Evolutionary conservation across 805 yeast species (phyloP).

Genomic region (Yamadazyma scolyti): DNA sequence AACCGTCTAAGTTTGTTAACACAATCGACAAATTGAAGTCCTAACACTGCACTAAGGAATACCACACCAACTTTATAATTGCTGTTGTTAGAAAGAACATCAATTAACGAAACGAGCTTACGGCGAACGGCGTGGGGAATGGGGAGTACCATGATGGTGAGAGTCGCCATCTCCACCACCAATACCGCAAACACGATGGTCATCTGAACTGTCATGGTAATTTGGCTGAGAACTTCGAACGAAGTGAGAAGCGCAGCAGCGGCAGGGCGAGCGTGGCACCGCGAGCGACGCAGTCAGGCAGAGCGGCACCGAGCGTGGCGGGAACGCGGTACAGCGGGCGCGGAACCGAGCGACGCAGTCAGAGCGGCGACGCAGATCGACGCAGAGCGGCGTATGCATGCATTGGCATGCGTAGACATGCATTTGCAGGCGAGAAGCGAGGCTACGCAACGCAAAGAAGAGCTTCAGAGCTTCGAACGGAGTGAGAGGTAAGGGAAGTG

Average conservation of each 20-base stretch:
- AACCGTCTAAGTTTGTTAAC: conserved; percentile 37
- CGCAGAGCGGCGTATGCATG: too few relatives aligned
- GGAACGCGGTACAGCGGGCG: too few relatives aligned
- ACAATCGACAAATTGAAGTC: conserved; percentile 53
- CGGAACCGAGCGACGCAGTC: too few relatives aligned
- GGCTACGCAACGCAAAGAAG: too few relatives aligned
- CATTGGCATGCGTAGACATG: too few relatives aligned
- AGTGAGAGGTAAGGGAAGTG: too few relatives aligned
- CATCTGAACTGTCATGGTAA: conserved; percentile 44
- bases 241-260: background rate
- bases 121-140: conserved; percentile 48
- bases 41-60: conserved; percentile 41
- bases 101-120: conserved; percentile 35
- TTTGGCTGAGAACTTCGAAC: conserved; percentile 1
- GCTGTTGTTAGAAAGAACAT: conserved; percentile 26
- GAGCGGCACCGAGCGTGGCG: too few relatives aligned
- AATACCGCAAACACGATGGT: conserved; percentile 44
- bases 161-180: conserved; percentile 47
- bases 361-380: too few relatives aligned
- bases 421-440: too few relatives aligned
- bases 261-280: too few relatives aligned
- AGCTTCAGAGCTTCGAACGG: too few relatives aligned
- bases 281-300: too few relatives aligned
- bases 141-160: conserved; percentile 51
- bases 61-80: conserved; percentile 44